Conservation (phyloP, 179 eudicot genomes). For the Silene noctiflora region DNA sequence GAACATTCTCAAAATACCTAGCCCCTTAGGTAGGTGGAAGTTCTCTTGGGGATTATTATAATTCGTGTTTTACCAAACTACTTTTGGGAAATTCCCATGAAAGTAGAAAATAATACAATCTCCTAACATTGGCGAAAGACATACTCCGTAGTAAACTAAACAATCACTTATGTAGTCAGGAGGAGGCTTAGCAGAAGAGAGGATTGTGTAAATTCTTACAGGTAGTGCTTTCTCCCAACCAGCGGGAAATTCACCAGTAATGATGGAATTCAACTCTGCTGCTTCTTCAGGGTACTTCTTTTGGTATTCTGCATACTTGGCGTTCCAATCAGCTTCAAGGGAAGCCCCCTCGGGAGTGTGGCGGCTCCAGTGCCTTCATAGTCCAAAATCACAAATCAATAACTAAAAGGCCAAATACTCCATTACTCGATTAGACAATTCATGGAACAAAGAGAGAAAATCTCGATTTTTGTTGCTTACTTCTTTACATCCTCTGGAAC, state of each 20-base stretch:
- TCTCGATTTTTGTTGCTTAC: slow-evolving; percentile 32
- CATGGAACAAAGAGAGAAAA: not conserved
- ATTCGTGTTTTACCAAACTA: not conserved
- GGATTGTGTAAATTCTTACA: slow-evolving; percentile 28
- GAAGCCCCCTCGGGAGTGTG: slow-evolving; percentile 81
- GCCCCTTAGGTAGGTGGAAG: not conserved
- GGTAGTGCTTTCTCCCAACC: slow-evolving; percentile 62
- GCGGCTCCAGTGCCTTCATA: slow-evolving; percentile 93
- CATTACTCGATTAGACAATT: not conserved
- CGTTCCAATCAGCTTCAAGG: slow-evolving; percentile 88
- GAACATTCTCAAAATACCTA: not conserved
- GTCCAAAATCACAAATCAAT: not conserved
- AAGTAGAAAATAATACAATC: not conserved
- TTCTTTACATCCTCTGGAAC: slow-evolving; percentile 92
- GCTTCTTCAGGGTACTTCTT: slow-evolving; percentile 58
- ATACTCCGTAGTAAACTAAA: not conserved
- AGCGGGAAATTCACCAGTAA: slow-evolving; percentile 43
- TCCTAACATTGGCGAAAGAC: not conserved
- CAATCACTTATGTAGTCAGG: not conserved
- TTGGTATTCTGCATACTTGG: slow-evolving; percentile 87
- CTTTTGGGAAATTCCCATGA: not conserved
- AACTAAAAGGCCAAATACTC: not conserved
- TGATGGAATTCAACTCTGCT: slow-evolving; percentile 41
- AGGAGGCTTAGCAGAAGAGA: not conserved
- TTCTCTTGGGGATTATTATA: no score